phyloP scores from a whole-genome alignment of 305 asterid genomes.

The Plantago coronopus region DNA sequence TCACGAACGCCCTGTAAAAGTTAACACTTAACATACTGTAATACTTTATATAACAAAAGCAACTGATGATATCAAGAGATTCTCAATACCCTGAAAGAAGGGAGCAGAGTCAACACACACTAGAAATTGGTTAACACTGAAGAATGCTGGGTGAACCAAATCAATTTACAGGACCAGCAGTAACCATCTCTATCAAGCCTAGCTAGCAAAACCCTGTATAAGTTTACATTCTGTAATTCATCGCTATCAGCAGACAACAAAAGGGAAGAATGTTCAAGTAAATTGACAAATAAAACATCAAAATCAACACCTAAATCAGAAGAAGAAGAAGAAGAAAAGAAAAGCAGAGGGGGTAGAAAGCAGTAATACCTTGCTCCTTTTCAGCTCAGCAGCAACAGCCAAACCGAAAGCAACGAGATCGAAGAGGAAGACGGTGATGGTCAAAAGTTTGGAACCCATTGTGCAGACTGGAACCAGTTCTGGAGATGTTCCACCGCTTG shows the following conservation, averaged over 20 bases:
- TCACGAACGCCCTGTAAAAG: constrained; percentile 37
- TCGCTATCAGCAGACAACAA: not conserved
- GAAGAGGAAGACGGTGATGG: constrained; percentile 47
- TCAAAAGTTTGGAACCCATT: constrained; percentile 78
- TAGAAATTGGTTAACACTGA: no score
- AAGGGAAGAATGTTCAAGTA: constrained; percentile 5
- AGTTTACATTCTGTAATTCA: no score
- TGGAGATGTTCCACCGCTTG: constrained; percentile 25
- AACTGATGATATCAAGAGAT: no score
- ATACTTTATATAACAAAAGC: no score
- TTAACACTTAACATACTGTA: constrained; percentile 22
- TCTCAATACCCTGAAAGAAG: no score
- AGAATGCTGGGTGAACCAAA: no score
- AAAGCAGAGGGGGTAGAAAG: not conserved
- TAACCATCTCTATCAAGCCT: constrained; percentile 37
- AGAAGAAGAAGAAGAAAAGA: no score
- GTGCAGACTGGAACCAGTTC: constrained; percentile 36
- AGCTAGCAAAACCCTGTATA: constrained; percentile 40
- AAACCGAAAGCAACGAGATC: constrained; percentile 86
- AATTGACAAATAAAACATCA: not conserved
- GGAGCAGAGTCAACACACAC: no score
- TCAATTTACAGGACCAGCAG: constrained; percentile 40
- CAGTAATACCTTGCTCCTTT: constrained; percentile 64
- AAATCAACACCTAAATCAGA: not conserved
- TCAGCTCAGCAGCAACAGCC: constrained; percentile 90